These are phyloP conservation scores for Boletus bicolor DNA, from an alignment of 768 basidiomycete species.

Conservation along the genomic window DNA sequence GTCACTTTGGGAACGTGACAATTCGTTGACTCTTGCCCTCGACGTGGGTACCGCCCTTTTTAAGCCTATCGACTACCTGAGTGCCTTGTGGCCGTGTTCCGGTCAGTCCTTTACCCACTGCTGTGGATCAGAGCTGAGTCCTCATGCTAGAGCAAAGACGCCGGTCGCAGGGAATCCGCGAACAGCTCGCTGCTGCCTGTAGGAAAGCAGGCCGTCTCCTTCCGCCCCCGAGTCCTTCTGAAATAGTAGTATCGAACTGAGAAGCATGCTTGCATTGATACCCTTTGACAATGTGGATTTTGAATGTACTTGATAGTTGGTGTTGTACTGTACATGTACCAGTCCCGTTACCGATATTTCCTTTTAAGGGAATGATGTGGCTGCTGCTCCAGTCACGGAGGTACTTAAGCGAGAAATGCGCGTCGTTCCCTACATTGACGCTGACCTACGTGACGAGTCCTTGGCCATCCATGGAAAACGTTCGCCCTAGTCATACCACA, in stretches of 20 bases:
- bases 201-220: slow-evolving; percentile 43
- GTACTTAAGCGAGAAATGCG: slow-evolving; percentile 24
- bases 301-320: not conserved
- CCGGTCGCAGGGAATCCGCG: slow-evolving; percentile 45
- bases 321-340: not conserved
- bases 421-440: slow-evolving; percentile 15
- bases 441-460: slow-evolving; percentile 17
- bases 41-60: slow-evolving; percentile 62
- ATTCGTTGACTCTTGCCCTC: slow-evolving; percentile 54
- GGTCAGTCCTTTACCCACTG: slow-evolving; percentile 37
- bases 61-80: slow-evolving; percentile 58
- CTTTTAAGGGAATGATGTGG: slow-evolving; percentile 26
- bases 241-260: slow-evolving; percentile 1
- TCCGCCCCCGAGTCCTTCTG: slow-evolving; percentile 34
- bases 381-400: slow-evolving; percentile 14
- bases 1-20: slow-evolving; percentile 59
- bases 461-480: slow-evolving; percentile 18
- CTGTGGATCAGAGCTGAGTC: slow-evolving; percentile 4
- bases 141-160: slow-evolving; percentile 46
- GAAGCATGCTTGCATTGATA: not conserved
- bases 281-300: not conserved
- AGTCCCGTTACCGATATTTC: slow-evolving; percentile 14
- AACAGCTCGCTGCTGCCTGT: slow-evolving; percentile 46
- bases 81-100: slow-evolving; percentile 60
- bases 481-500: not conserved